Conservation (phyloP, 1,139 yeast genomes). For the Kodamaea sp. region DNA sequence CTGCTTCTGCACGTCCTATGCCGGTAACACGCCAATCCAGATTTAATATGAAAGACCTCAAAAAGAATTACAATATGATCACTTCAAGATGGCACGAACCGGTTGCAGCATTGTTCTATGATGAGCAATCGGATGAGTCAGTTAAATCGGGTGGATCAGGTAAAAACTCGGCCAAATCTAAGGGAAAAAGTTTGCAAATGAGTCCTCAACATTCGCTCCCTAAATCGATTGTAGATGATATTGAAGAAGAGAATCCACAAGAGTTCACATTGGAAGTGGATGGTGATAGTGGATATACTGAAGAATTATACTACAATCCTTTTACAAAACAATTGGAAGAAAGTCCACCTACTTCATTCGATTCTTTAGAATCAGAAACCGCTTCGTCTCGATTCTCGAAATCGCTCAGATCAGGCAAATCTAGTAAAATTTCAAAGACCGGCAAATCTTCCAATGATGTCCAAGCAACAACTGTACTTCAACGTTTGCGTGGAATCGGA, state of each 20-base stretch:
- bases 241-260: constrained; percentile 10
- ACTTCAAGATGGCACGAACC: constrained; percentile 37
- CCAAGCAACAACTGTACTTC: not conserved
- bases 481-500: not conserved
- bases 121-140: not conserved
- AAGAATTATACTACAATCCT: constrained; percentile 35
- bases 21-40: constrained; percentile 1
- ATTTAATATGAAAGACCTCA: constrained; percentile 17
- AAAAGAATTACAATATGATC: constrained; percentile 21
- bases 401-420: not conserved
- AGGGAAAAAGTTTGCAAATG: not conserved
- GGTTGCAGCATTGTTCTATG: constrained; percentile 21
- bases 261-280: constrained; percentile 35
- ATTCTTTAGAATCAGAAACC: constrained; percentile 8
- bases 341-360: constrained; percentile 31
- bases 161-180: not conserved
- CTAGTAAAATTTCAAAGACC: not conserved
- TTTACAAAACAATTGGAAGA: constrained; percentile 32
- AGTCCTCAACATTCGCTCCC: constrained; percentile 2
- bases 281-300: constrained; percentile 24
- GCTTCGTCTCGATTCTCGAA: not conserved
- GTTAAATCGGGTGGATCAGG: too few species aligned
- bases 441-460: not conserved
- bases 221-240: constrained; percentile 4
- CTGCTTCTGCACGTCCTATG: not conserved